These are phyloP conservation scores for Epichloe sibirici DNA, from an alignment of 2,329 filamentous ascomycete genomes.

Conservation along the genomic window DNA sequence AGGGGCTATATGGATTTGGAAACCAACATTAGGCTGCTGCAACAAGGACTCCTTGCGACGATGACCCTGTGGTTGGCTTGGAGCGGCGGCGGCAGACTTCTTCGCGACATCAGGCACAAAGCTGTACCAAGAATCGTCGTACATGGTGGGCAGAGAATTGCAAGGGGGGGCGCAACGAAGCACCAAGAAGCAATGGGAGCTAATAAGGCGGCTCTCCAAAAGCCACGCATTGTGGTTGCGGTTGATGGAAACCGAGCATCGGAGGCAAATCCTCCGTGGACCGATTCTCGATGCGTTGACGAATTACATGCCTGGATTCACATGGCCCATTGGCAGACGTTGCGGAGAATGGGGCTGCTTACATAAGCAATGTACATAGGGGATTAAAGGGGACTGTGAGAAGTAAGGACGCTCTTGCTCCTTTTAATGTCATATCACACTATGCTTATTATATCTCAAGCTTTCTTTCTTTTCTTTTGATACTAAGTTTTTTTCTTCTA, in stretches of 20 bases:
- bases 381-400: too few relatives aligned
- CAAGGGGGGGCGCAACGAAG: neutral
- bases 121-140: constrained; percentile 77
- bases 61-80: constrained; percentile 38
- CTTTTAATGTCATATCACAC: too few relatives aligned
- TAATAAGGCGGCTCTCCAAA: constrained; percentile 11
- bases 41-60: constrained; percentile 59
- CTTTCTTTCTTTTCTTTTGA: too few relatives aligned
- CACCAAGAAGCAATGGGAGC: neutral
- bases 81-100: constrained; percentile 31
- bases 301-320: neutral
- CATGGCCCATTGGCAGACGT: neutral
- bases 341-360: too few relatives aligned
- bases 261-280: constrained; percentile 5
- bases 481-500: too few relatives aligned
- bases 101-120: constrained; percentile 53
- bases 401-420: too few relatives aligned
- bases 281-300: neutral
- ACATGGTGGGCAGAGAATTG: constrained; percentile 39
- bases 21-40: constrained; percentile 49
- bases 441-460: too few relatives aligned
- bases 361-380: too few relatives aligned
- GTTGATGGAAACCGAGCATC: neutral
- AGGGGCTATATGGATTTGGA: constrained; percentile 7
- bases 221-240: constrained; percentile 11